Base-by-base conservation (phyloP, 2,329 filamentous ascomycete genomes). In the Zymoseptoria pseudotritici region DNA sequence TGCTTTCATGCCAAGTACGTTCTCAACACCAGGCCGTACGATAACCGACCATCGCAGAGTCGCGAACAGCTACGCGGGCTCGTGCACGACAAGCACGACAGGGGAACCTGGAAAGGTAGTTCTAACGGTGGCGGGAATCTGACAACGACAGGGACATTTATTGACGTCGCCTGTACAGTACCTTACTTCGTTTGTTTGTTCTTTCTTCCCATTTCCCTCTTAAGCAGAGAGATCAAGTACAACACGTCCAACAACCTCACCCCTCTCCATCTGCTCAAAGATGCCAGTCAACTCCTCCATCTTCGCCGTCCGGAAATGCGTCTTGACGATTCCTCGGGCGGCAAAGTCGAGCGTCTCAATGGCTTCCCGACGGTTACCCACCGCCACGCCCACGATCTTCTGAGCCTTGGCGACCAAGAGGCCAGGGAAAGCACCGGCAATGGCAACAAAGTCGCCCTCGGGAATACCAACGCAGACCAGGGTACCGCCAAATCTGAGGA, bases 281-380 rank as follows among this genome's bases (percentile, higher is more conserved):
- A 73, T 69, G 2, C 71, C 65, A 8, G 77, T 78, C 66, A 81
- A 65, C 63, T 76, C 75, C 1, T 79, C 77, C 77, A 80, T 76
- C 72, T 77, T 78, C 65, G 76, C 76, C 1, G 70, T 69, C 57
- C 73, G 65, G 66, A 71, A 80, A 66, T 80, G 78, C 55, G 76
- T 78, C 74, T 80, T 80, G 17, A 80, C 73, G 4, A 80, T 63
- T 1, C 75, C 75, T 7, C 75, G 66, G 50, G 69, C 71, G 8
- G 77, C 78, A 66, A 80, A 75, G 21, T 79, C 75, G 66, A 81
- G 63, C 22, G 76, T 76, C 71, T 81, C 79, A 60, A 80, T 79
- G 13, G 79, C 79, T 59, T 81, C 78, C 61, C 73, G 75, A 26
- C 78, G 68, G 60, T 75, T 71, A 7, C 79, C 79, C 0, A 81